Evolutionary conservation across 805 yeast genomes (phyloP), one percentile per base, ranked within the genome.

Genomic region (Ogataea pini): DNA sequence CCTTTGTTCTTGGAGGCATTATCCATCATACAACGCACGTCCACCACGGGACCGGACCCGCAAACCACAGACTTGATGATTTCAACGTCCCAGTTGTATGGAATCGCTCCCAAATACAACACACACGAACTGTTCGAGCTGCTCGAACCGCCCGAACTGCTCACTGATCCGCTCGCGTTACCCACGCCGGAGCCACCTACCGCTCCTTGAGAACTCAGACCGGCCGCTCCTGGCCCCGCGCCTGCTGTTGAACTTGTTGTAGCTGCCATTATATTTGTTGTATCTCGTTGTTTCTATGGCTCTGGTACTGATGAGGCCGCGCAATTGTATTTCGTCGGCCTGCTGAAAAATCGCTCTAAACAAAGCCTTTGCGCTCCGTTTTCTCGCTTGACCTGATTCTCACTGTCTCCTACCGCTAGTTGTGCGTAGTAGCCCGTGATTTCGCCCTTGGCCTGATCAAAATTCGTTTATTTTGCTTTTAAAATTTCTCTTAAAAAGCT

Each of bases 1-100:
- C 86, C 86, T 59, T 82, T 83, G 58, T 80, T 79, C 52, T 78
- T 77, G 9, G 83, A 80, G 9, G 76, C 77, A 59, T 73, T 72
- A 60, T 80, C 80, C 73, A 72, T 75, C 68, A 84, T 75, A 65
- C 84, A 64, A 55, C 88, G 74, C 7, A 85, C 84, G 53, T 83
- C 88, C 13, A 82, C 81, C 20, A 86, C 79, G 2, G 79, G 77
- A 1, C 94, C 94, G 8, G 86, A 75, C 1, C 91, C 91, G 46
- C 86, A 82, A 19, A 85, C 83, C 9, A 86, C 78, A 24, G 82
- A 78, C 45, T 81, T 78, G 29, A 86, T 71, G 13, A 76, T 78
- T 43, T 78, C 79, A 47, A 78, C 83, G 52, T 75, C 82, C 94
- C 94, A 86, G 51, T 82, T 83, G 54, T 76, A 77, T 0, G 94